These are phyloP conservation scores for Bipolaris oryzae DNA, from an alignment of 2,329 filamentous ascomycete species.

Conservation along the genomic window DNA sequence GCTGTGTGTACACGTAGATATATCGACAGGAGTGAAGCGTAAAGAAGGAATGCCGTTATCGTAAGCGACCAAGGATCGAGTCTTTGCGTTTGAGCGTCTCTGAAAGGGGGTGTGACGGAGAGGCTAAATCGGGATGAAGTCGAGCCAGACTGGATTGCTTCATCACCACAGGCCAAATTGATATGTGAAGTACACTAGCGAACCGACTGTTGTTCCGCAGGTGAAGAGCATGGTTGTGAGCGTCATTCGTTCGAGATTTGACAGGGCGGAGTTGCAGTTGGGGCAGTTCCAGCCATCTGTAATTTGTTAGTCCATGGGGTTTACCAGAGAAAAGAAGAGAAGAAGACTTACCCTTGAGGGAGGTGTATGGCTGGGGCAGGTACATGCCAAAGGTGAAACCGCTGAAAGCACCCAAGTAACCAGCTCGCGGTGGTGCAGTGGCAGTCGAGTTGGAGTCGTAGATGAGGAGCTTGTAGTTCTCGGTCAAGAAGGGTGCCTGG, in stretches of 20 bases:
- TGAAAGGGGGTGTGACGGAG: not conserved
- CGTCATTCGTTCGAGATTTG: constrained; percentile 60
- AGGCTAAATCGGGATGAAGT: not conserved
- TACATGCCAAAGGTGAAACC: constrained; percentile 69
- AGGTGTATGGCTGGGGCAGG: constrained; percentile 57
- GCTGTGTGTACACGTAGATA: constrained; percentile 24
- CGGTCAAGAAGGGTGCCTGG: constrained; percentile 58
- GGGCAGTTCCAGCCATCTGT: constrained; percentile 60
- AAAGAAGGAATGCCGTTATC: constrained; percentile 30
- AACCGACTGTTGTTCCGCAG: constrained; percentile 61
- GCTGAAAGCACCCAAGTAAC: constrained; percentile 60
- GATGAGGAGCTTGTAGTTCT: constrained; percentile 68
- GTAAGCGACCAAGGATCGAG: constrained; percentile 10
- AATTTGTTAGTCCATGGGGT: constrained; percentile 11
- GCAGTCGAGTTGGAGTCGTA: constrained; percentile 63
- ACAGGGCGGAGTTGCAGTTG: constrained; percentile 62
- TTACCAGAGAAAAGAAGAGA: not conserved
- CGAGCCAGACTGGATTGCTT: not conserved
- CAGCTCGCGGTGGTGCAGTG: constrained; percentile 59
- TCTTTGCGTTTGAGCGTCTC: constrained; percentile 1
- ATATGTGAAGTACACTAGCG: constrained; percentile 61
- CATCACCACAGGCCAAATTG: constrained; percentile 51
- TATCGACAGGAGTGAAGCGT: constrained; percentile 29
- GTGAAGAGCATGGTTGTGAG: constrained; percentile 63
- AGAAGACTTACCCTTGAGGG: constrained; percentile 54